Conservation (phyloP, 108 stramenopile genomes). For the Fragilaria radians region DNA sequence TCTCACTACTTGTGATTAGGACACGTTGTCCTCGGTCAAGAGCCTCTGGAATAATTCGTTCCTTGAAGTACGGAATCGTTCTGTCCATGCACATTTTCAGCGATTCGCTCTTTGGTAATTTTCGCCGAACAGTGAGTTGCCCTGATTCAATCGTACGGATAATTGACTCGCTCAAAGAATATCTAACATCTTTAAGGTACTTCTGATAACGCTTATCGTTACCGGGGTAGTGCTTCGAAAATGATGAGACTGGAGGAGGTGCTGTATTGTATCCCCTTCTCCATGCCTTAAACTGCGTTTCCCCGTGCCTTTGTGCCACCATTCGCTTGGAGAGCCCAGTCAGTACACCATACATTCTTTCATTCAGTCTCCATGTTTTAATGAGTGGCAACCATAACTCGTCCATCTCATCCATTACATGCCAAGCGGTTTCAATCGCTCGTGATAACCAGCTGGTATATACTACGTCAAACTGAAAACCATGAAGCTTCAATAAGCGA, state of each 20-base stretch:
- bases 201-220: constrained; percentile 64
- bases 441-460: constrained; percentile 95
- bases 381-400: constrained; percentile 89
- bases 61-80: constrained; percentile 64
- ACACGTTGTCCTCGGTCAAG: constrained; percentile 84
- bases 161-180: constrained; percentile 50
- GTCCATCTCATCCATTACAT: constrained; percentile 90
- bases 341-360: constrained; percentile 71
- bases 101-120: constrained; percentile 71
- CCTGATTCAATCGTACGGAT: constrained; percentile 53
- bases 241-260: constrained; percentile 77
- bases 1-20: constrained; percentile 87
- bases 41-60: constrained; percentile 68
- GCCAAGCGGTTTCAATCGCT: constrained; percentile 61
- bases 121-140: constrained; percentile 44
- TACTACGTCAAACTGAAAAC: constrained; percentile 93
- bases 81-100: constrained; percentile 68
- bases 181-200: constrained; percentile 53
- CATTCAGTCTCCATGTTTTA: constrained; percentile 55
- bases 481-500: constrained; percentile 63
- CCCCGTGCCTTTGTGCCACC: constrained; percentile 84
- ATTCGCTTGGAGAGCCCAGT: constrained; percentile 83
- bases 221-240: constrained; percentile 69
- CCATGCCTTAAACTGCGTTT: constrained; percentile 82
- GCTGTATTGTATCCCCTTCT: constrained; percentile 64